Evolutionary conservation across 2,329 filamentous ascomycete species (phyloP).

Genomic region (Xylaria polymorpha): DNA sequence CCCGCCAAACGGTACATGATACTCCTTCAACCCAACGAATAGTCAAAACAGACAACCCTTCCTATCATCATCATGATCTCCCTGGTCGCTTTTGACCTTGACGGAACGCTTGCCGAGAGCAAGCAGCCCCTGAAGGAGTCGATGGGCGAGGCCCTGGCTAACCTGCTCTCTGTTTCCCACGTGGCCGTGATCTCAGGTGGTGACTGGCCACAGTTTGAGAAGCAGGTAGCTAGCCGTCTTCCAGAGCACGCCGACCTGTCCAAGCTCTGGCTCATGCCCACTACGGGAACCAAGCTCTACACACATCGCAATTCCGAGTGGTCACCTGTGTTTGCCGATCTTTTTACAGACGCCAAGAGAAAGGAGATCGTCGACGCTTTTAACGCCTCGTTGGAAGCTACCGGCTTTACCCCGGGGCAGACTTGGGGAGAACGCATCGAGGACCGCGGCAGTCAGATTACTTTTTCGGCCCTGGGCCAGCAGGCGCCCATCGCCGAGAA

Average conservation of each 20-base stretch:
- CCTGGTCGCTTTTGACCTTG: slow-evolving; percentile 54
- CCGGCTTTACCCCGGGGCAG: slow-evolving; percentile 47
- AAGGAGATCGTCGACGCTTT: slow-evolving; percentile 51
- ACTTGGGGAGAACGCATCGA: slow-evolving; percentile 56
- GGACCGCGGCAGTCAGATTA: slow-evolving; percentile 57
- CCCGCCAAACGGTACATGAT: background rate
- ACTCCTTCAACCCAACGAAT: background rate
- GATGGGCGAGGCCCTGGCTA: slow-evolving; percentile 51
- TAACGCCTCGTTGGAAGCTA: slow-evolving; percentile 51
- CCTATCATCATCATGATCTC: slow-evolving; percentile 46
- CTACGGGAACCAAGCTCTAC: slow-evolving; percentile 57
- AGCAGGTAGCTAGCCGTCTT: slow-evolving; percentile 54
- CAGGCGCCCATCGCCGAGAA: slow-evolving; percentile 53
- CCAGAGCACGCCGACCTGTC: slow-evolving; percentile 51
- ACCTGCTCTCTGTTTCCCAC: slow-evolving; percentile 53
- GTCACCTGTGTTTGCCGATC: slow-evolving; percentile 53
- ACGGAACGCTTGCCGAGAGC: slow-evolving; percentile 53
- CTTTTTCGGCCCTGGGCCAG: slow-evolving; percentile 56
- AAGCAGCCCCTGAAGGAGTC: slow-evolving; percentile 51
- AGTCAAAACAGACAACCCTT: background rate
- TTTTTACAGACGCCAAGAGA: slow-evolving; percentile 50
- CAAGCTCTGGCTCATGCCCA: slow-evolving; percentile 57
- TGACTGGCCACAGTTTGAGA: slow-evolving; percentile 57
- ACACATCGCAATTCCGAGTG: slow-evolving; percentile 47
- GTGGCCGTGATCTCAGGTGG: slow-evolving; percentile 56